Percentiles rank a stretch among this genome's conserved stretches.
Evolutionary conservation across 2,329 filamentous ascomycete genomes (phyloP).

Genomic region (Aspergillus fischeri): DNA sequence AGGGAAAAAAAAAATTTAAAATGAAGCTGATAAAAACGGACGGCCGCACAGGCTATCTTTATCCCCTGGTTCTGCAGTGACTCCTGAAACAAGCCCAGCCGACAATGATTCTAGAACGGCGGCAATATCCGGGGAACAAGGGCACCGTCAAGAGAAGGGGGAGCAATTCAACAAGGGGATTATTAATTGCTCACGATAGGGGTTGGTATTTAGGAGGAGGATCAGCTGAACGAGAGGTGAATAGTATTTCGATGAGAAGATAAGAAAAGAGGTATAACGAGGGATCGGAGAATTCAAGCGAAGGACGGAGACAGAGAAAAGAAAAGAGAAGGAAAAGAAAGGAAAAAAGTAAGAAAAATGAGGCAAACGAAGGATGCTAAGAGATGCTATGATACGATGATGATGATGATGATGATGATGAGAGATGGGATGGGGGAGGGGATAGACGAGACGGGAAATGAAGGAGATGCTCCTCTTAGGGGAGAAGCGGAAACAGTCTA

Average conservation of each 20-base stretch:
- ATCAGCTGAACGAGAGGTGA: slow-evolving; percentile 5
- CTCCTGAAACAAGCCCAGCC: neutral
- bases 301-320: slow-evolving; percentile 6
- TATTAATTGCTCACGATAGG: slow-evolving; percentile 8
- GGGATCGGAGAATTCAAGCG: slow-evolving; percentile 13
- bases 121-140: neutral
- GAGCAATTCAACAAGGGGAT: slow-evolving; percentile 2
- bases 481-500: neutral
- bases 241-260: slow-evolving; percentile 5
- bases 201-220: neutral
- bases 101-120: neutral
- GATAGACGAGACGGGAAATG: slow-evolving; percentile 8
- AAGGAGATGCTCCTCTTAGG: slow-evolving; percentile 21
- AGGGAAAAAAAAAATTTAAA: too few species aligned
- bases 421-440: slow-evolving; percentile 2
- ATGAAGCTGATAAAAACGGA: neutral
- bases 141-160: neutral
- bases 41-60: neutral
- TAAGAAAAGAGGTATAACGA: slow-evolving; percentile 11
- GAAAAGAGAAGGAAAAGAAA: slow-evolving; percentile 8
- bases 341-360: slow-evolving; percentile 1
- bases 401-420: neutral
- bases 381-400: neutral
- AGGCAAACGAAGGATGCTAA: slow-evolving; percentile 3
- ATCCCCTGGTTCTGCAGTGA: neutral